Conservation (phyloP, 441 rosid species). For the Jatropha multifida region DNA sequence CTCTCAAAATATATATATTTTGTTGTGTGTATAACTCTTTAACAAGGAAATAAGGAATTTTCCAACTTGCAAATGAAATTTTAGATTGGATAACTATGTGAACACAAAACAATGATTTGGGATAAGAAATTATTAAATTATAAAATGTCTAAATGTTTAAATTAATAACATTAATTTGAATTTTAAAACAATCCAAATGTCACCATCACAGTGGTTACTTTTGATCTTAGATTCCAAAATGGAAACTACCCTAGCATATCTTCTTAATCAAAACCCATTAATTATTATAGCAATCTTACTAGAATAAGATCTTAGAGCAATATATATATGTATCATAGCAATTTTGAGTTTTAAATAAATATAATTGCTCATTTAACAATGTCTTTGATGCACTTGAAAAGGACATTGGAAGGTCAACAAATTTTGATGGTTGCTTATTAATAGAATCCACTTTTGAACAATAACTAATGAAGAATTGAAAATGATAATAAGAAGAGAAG, state of each 20-base stretch:
- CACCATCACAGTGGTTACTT: conserved; percentile 17
- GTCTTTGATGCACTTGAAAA: conserved; percentile 15
- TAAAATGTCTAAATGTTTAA: background rate
- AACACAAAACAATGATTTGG: background rate
- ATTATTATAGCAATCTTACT: conserved; percentile 13
- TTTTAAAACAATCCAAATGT: background rate
- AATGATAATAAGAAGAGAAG: background rate
- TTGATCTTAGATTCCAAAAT: conserved; percentile 6
- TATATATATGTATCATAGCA: background rate
- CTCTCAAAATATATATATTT: no score
- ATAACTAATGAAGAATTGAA: background rate
- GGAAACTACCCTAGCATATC: conserved; percentile 7
- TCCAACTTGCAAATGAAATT: background rate
- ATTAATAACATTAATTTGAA: background rate
- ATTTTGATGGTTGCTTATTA: background rate
- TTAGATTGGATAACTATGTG: background rate
- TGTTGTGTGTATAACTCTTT: no score
- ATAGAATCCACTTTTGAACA: conserved; percentile 1
- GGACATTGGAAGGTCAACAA: conserved; percentile 16
- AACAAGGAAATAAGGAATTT: no score
- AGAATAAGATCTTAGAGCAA: background rate
- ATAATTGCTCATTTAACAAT: conserved; percentile 7
- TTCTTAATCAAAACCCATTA: conserved; percentile 15
- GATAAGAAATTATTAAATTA: background rate
- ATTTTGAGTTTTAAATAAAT: conserved; percentile 1